Evolutionary conservation across 768 basidiomycete genomes (phyloP).

Genomic region (Lentinula sp.): DNA sequence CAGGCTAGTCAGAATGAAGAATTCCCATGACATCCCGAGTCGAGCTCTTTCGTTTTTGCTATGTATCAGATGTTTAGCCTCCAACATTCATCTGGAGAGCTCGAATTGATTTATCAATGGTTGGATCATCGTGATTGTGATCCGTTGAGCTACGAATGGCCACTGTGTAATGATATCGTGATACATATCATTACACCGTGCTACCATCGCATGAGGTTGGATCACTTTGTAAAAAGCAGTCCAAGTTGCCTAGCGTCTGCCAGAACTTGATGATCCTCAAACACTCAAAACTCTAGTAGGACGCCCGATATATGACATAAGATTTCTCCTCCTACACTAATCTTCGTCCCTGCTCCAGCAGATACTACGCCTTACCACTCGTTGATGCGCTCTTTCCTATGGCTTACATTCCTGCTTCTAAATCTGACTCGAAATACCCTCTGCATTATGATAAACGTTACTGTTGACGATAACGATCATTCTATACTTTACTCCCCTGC

Average conservation of each 20-base stretch:
- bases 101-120: too few relatives aligned
- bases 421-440: neutral
- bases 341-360: neutral
- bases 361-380: neutral
- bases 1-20: too few relatives aligned
- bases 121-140: too few relatives aligned
- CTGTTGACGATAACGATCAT: conserved; percentile 21
- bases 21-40: too few relatives aligned
- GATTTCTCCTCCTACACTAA: neutral
- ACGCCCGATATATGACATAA: neutral
- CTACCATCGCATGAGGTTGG: neutral
- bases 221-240: neutral
- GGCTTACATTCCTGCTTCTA: neutral
- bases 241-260: neutral
- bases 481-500: conserved; percentile 15
- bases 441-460: conserved; percentile 16
- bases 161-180: neutral
- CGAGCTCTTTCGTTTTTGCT: too few relatives aligned
- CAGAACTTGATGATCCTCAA: neutral
- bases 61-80: too few relatives aligned
- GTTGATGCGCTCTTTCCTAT: neutral
- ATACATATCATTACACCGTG: neutral
- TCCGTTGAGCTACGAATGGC: too few relatives aligned
- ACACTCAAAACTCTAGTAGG: neutral
- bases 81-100: too few relatives aligned